Evolutionary conservation across 768 basidiomycete species (phyloP).

Genomic region (Russula olivacea): DNA sequence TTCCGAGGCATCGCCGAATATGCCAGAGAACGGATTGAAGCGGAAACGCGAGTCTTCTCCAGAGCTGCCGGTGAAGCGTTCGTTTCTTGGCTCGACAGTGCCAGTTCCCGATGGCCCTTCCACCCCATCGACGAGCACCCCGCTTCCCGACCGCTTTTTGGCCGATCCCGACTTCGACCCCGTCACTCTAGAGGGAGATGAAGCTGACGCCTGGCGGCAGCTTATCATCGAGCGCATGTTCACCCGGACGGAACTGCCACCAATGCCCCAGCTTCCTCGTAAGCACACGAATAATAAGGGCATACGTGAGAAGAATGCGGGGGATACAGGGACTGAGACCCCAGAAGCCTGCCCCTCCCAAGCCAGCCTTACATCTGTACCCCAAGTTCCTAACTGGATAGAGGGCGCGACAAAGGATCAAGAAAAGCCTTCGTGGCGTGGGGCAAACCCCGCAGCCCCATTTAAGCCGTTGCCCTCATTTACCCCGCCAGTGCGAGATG

Average conservation of each 20-base stretch:
- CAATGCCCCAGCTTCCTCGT: neutral
- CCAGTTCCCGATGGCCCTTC: neutral
- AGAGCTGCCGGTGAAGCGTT: slow-evolving; percentile 26
- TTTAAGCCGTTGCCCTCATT: slow-evolving; percentile 13
- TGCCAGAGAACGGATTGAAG: slow-evolving; percentile 26
- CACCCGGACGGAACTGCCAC: slow-evolving; percentile 25
- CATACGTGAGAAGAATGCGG: neutral
- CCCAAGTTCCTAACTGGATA: slow-evolving; percentile 19
- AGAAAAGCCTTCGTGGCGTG: neutral
- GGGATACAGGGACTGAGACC: neutral
- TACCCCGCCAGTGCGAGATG: slow-evolving; percentile 9
- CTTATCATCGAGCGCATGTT: slow-evolving; percentile 58
- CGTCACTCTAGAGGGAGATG: slow-evolving; percentile 35
- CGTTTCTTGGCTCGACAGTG: neutral
- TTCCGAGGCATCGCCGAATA: neutral
- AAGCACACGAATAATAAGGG: slow-evolving; percentile 8
- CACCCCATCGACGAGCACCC: neutral
- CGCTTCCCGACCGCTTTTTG: slow-evolving; percentile 28
- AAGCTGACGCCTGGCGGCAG: slow-evolving; percentile 52
- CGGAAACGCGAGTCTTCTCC: slow-evolving; percentile 31
- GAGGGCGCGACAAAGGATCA: neutral
- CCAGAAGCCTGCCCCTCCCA: neutral
- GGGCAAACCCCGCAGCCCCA: slow-evolving; percentile 11
- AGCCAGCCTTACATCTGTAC: slow-evolving; percentile 5
- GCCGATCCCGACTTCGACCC: slow-evolving; percentile 30